Percentiles rank a stretch among this genome's conserved stretches.
phyloP scores from a whole-genome alignment of 2,329 filamentous ascomycete genomes.

The Akanthomyces lecanii region DNA sequence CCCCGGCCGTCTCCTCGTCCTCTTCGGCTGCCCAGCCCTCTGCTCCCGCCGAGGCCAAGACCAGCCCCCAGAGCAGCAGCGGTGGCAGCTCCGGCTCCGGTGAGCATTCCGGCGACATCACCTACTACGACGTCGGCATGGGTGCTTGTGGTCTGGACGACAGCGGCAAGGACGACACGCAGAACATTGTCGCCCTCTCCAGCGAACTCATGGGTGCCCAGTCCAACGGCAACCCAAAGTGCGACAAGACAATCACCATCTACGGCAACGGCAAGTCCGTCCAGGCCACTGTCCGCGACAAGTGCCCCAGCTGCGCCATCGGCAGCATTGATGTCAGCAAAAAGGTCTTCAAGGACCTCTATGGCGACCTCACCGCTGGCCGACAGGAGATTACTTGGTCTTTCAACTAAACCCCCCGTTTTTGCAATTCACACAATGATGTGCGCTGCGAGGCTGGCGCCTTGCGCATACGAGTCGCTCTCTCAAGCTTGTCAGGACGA shows the following conservation, averaged over 20 bases:
- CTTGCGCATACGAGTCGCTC: not conserved
- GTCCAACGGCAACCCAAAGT: slow-evolving; percentile 67
- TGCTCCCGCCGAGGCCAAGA: not conserved
- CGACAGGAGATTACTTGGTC: slow-evolving; percentile 42
- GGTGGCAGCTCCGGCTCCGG: slow-evolving; percentile 21
- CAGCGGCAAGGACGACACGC: slow-evolving; percentile 47
- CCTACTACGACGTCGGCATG: slow-evolving; percentile 67
- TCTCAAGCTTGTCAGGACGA: slow-evolving; percentile 16
- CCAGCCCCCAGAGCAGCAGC: not conserved
- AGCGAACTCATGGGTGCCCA: slow-evolving; percentile 55
- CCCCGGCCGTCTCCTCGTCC: slow-evolving; percentile 10
- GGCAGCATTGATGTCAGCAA: slow-evolving; percentile 58
- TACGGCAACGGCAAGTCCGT: slow-evolving; percentile 53
- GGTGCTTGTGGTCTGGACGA: slow-evolving; percentile 65
- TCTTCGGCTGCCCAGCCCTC: slow-evolving; percentile 20
- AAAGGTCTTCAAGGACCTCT: slow-evolving; percentile 52
- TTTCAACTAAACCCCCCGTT: slow-evolving; percentile 36
- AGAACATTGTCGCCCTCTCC: slow-evolving; percentile 67
- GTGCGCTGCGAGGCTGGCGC: slow-evolving; percentile 15
- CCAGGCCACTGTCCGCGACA: slow-evolving; percentile 63
- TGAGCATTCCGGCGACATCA: slow-evolving; percentile 58
- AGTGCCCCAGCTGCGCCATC: slow-evolving; percentile 64
- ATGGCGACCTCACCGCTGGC: slow-evolving; percentile 41
- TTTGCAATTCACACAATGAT: not conserved
- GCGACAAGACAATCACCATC: slow-evolving; percentile 65